Percentiles rank a stretch among this genome's conserved stretches.
These are phyloP conservation scores for Lasiosphaeriaceae sp. DNA, from an alignment of 495 filamentous ascomycete species.

Conservation along the genomic window DNA sequence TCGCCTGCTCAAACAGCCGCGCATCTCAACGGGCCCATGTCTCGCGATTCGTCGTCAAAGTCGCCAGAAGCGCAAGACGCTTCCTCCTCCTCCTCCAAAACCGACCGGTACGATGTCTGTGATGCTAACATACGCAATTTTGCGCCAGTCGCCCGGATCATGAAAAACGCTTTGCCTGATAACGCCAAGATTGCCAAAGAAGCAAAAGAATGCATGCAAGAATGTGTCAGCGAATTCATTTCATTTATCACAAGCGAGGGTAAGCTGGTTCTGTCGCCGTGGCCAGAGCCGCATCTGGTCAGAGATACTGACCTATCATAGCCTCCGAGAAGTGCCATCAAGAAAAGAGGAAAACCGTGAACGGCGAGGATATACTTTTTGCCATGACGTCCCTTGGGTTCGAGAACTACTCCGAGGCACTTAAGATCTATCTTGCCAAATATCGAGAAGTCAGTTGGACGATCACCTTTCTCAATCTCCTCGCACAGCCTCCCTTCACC, in stretches of 20 bases:
- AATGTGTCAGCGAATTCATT: slow-evolving; percentile 99
- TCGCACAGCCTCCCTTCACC: not conserved
- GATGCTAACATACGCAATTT: slow-evolving; percentile 90
- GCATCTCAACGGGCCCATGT: slow-evolving; percentile 42
- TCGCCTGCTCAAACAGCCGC: slow-evolving; percentile 43
- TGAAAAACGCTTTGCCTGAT: slow-evolving; percentile 95
- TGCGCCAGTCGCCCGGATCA: slow-evolving; percentile 95
- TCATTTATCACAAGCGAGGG: slow-evolving; percentile 99
- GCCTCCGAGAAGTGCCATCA: slow-evolving; percentile 99
- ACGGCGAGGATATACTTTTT: slow-evolving; percentile 97
- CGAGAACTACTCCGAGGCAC: slow-evolving; percentile 95
- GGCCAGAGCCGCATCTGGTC: slow-evolving; percentile 5
- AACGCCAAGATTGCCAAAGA: slow-evolving; percentile 99
- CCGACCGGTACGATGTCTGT: slow-evolving; percentile 46
- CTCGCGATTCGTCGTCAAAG: slow-evolving; percentile 50
- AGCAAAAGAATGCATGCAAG: slow-evolving; percentile 99
- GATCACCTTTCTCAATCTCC: slow-evolving; percentile 17
- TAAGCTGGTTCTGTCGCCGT: slow-evolving; percentile 38
- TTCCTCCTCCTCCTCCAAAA: slow-evolving; percentile 37
- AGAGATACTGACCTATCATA: slow-evolving; percentile 42
- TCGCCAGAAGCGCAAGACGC: slow-evolving; percentile 40
- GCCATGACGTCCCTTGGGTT: slow-evolving; percentile 99
- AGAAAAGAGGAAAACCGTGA: slow-evolving; percentile 98
- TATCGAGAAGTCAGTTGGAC: slow-evolving; percentile 95
- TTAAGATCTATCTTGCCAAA: slow-evolving; percentile 96